Evolutionary conservation across 1,139 yeast genomes (phyloP).

Genomic region (Blastobotrys apis): DNA sequence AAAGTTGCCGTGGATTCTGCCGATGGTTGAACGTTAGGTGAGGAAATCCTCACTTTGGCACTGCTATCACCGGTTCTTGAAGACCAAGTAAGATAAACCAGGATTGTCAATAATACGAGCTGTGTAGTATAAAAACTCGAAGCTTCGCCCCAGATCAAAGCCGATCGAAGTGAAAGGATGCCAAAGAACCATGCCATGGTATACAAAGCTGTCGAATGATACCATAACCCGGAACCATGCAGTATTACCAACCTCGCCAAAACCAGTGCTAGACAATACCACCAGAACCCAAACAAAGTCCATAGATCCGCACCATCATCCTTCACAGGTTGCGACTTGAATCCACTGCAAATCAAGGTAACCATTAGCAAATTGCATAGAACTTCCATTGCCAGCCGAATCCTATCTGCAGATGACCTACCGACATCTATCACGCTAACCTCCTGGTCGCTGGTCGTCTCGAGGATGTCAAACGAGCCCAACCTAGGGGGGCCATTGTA

Average conservation of each 20-base stretch:
- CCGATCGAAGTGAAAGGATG: neutral
- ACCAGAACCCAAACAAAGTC: slow-evolving; percentile 4
- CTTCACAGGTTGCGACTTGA: too few species aligned
- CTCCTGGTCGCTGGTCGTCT: neutral
- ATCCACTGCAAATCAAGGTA: too few species aligned
- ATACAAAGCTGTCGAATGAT: slow-evolving; percentile 57
- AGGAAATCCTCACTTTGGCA: neutral
- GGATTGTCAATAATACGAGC: neutral
- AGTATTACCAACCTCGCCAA: neutral
- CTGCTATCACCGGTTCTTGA: slow-evolving; percentile 1
- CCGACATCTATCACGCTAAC: neutral
- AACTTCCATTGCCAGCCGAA: neutral
- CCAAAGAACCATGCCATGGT: slow-evolving; percentile 13
- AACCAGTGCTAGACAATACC: neutral
- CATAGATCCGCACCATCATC: too few species aligned
- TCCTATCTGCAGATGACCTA: neutral
- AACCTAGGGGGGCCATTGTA: too few species aligned
- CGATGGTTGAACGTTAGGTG: neutral
- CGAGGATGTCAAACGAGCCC: neutral
- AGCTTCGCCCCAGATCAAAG: neutral
- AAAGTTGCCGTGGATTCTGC: slow-evolving; percentile 4
- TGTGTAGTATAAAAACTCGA: neutral
- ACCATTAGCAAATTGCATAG: too few species aligned
- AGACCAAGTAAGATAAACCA: slow-evolving; percentile 1
- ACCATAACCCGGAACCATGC: slow-evolving; percentile 47